These are phyloP conservation scores for Hordeum pubiflorum DNA, from an alignment of 202 grass and related monocot genomes.

Conservation along the genomic window DNA sequence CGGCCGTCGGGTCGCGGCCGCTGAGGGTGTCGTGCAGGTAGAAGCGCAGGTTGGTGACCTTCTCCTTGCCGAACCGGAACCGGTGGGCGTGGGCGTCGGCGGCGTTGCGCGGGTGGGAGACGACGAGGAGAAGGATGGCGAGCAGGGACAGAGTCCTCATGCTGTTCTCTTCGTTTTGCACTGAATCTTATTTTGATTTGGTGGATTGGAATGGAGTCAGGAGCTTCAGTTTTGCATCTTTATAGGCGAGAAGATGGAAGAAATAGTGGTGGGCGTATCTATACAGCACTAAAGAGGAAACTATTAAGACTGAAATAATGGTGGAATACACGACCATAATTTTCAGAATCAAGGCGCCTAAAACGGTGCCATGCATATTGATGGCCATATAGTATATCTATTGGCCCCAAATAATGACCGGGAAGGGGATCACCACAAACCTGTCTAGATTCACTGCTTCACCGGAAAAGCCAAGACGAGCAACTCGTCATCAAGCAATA, in stretches of 20 bases:
- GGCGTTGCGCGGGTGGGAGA: background rate
- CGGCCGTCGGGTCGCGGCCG: slow-evolving; percentile 32
- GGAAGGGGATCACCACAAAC: background rate
- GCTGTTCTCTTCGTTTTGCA: background rate
- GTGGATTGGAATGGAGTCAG: background rate
- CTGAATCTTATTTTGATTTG: background rate
- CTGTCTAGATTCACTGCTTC: background rate
- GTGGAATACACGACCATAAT: background rate
- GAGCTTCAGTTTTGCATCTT: background rate
- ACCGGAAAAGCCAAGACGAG: background rate
- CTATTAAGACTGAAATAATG: background rate
- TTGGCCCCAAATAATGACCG: background rate
- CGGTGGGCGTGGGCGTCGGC: background rate
- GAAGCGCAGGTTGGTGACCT: slow-evolving; percentile 40
- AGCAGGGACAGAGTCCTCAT: slow-evolving; percentile 9
- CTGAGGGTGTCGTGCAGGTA: slow-evolving; percentile 49
- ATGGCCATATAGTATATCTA: background rate
- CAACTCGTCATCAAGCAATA: background rate
- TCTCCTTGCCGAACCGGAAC: background rate
- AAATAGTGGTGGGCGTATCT: background rate
- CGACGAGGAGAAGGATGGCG: background rate
- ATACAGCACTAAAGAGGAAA: background rate
- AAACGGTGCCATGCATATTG: background rate
- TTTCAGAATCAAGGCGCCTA: background rate
- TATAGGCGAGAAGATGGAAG: background rate